A percentile compares a stretch with the other conserved stretches of the same genome.
Evolutionary conservation across 129 eudicot genomes (phyloP).

Genomic region (Flaveria brownii): DNA sequence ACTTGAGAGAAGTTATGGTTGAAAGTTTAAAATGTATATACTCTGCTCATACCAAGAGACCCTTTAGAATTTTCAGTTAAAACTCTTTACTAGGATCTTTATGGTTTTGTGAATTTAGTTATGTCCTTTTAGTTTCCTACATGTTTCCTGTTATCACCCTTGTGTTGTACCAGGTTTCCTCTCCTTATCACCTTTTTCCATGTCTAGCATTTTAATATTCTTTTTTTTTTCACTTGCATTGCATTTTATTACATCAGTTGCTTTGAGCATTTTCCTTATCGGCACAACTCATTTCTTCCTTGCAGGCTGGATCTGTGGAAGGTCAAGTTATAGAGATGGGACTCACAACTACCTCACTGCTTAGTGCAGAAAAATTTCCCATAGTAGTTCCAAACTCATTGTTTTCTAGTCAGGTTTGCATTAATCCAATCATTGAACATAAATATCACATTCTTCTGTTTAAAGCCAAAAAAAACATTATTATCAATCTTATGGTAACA

Average conservation of each 20-base stretch:
- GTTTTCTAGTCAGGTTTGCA: conserved; percentile 86
- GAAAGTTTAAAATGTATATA: neutral
- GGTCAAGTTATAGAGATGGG: conserved; percentile 98
- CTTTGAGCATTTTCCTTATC: conserved; percentile 17
- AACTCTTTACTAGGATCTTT: neutral
- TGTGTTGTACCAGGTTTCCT: too few species aligned
- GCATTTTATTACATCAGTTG: neutral
- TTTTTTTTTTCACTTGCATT: neutral
- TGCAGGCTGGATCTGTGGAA: conserved; percentile 97
- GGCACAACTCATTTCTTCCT: conserved; percentile 20
- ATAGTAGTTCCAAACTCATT: conserved; percentile 87
- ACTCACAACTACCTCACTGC: conserved; percentile 71
- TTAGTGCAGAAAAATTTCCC: conserved; percentile 83
- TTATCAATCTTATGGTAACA: conserved; percentile 7
- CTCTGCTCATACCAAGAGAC: neutral
- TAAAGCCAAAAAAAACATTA: neutral
- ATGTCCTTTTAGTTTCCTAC: neutral
- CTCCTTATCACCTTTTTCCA: neutral
- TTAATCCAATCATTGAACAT: neutral
- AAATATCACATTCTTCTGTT: neutral
- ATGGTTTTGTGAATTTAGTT: neutral
- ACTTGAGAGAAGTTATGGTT: neutral
- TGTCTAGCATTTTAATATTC: neutral
- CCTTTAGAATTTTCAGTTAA: neutral
- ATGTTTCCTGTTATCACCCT: neutral